Base-by-base conservation (phyloP, 2,329 filamentous ascomycete species). In the Pyricularia sp. region DNA sequence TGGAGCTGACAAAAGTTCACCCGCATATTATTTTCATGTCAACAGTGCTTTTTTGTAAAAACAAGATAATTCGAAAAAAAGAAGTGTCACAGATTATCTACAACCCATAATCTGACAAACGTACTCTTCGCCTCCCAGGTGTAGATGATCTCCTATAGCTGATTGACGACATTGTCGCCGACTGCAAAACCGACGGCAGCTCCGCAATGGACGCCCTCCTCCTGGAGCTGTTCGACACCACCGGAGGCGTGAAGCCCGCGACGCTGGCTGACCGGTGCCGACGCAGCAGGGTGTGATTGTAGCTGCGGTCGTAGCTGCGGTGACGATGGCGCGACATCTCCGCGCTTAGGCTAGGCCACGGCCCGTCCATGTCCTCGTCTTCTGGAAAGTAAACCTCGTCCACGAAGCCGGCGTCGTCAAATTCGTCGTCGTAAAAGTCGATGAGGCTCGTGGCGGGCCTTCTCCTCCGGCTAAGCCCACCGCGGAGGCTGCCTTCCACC, bases 161-260 rank as follows among this genome's bases (percentile, higher is more conserved):
- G 26, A 31, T 33, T 58, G 50, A 55, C 20, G 50, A 59, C 28
- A 33, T 58, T 20, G 28, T 30, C 20, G 50, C 58, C 28, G 67
- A 14, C 14, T 61, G 67, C n/a, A 68, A 10, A 3, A 68, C 58
- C 58, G 67, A 68, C 2, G 67, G 67, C 31, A 68, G 31, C 30
- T 61, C 67, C 10, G 30, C 67, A 33, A 68, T 68, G 59, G 67
- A 68, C 4, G 67, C 67, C 23, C 67, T 68, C 30, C 67, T 25
- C n/a, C 67, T 33, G 2, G 67, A 68, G 59, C 67, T 68, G 59
- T 68, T 68, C n/a, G 67, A 64, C 6, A 59, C 59, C 26, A 68
- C 59, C 17, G 67, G 67, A 23, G 17, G 14, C 5, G 42, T 30
- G 23, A 30, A n/a, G 65, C 65, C 65, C 5, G 36, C 36, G 14